These are phyloP conservation scores for Lodderomyces metapsilosis DNA, from an alignment of 1,139 yeast genomes.

Conservation along the genomic window DNA sequence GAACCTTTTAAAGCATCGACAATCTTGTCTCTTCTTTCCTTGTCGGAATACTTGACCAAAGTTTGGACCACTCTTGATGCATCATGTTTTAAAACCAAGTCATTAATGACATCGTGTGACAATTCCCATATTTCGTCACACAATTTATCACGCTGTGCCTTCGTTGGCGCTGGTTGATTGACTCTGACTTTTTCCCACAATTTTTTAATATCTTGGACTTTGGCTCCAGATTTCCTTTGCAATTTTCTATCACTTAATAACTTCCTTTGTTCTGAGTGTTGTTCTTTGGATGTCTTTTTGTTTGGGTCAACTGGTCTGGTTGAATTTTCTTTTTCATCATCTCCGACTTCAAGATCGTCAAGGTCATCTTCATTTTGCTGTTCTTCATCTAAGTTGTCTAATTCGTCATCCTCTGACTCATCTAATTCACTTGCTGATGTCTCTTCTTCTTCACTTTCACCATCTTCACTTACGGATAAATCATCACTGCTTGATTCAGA, in stretches of 20 bases:
- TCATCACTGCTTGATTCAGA: conserved; percentile 14
- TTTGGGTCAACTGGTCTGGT: conserved; percentile 30
- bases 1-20: conserved; percentile 71
- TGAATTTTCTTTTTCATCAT: conserved; percentile 19
- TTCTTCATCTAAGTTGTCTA: conserved; percentile 12
- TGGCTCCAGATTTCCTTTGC: conserved; percentile 80
- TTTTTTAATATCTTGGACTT: conserved; percentile 80
- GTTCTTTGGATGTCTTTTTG: conserved; percentile 60
- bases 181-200: conserved; percentile 93
- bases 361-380: conserved; percentile 16
- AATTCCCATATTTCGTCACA: conserved; percentile 85
- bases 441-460: conserved; percentile 14
- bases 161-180: conserved; percentile 78
- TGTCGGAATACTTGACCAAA: conserved; percentile 78
- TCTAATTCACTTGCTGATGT: conserved; percentile 17
- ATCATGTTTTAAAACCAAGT: conserved; percentile 91
- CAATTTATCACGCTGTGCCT: conserved; percentile 72
- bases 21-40: conserved; percentile 74
- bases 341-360: conserved; percentile 7
- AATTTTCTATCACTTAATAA: conserved; percentile 79
- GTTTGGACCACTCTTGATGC: conserved; percentile 97
- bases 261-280: conserved; percentile 82
- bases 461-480: conserved; percentile 14
- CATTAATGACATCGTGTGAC: conserved; percentile 73
- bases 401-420: conserved; percentile 14